These are phyloP conservation scores for Fonsecaea pugnacius DNA, from an alignment of 2,329 filamentous ascomycete species.

Conservation along the genomic window DNA sequence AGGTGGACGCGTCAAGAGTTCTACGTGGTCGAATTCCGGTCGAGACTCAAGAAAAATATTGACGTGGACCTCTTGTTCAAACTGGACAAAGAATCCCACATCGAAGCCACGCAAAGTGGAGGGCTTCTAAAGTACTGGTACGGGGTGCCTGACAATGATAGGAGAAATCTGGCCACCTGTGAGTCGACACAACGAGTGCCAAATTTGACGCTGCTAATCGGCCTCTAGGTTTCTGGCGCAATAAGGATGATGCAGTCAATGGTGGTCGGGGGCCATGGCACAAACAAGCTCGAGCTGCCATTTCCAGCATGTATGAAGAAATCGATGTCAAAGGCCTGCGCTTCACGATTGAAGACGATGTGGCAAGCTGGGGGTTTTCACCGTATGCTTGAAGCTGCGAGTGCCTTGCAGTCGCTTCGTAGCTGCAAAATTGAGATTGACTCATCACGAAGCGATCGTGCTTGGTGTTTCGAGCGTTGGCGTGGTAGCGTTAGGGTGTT, in stretches of 20 bases:
- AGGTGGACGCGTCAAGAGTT: slow-evolving; percentile 68
- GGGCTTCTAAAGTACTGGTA: slow-evolving; percentile 96
- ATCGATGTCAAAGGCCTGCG: slow-evolving; percentile 70
- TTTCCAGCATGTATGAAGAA: slow-evolving; percentile 57
- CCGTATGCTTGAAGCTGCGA: slow-evolving; percentile 21
- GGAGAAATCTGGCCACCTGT: slow-evolving; percentile 83
- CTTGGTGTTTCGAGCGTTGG: not conserved
- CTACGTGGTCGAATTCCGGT: slow-evolving; percentile 85
- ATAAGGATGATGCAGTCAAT: slow-evolving; percentile 64
- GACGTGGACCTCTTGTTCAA: slow-evolving; percentile 70
- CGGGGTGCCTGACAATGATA: slow-evolving; percentile 69
- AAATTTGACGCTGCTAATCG: not conserved
- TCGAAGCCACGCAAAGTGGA: slow-evolving; percentile 77
- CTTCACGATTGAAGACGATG: slow-evolving; percentile 69
- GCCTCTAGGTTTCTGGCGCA: slow-evolving; percentile 65
- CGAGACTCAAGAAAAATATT: slow-evolving; percentile 68
- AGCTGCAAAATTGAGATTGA: not conserved
- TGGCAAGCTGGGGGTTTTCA: slow-evolving; percentile 58
- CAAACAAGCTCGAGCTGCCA: slow-evolving; percentile 56
- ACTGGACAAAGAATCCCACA: slow-evolving; percentile 78
- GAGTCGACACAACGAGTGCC: slow-evolving; percentile 38
- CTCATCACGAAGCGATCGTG: not conserved
- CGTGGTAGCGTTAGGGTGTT: not conserved
- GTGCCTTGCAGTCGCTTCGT: not conserved
- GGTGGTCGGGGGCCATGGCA: slow-evolving; percentile 64